These are phyloP conservation scores for Pelargonium hybrid DNA, from an alignment of 441 rosid species.

Conservation along the genomic window DNA sequence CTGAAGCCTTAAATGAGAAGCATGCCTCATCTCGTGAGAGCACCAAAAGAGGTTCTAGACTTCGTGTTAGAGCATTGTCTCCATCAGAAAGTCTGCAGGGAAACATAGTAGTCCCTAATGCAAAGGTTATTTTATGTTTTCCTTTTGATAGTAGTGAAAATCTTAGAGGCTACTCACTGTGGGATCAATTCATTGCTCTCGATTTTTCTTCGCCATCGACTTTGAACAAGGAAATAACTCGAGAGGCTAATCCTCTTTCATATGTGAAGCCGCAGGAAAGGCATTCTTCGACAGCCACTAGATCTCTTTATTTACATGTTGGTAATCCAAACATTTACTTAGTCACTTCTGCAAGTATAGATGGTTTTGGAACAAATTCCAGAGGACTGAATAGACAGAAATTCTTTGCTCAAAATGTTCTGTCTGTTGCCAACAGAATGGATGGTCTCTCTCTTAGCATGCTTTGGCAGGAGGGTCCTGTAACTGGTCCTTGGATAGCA, in stretches of 20 bases:
- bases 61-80: constrained; percentile 24
- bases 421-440: constrained; percentile 39
- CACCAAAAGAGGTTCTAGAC: constrained; percentile 30
- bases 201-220: constrained; percentile 45
- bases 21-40: constrained; percentile 20
- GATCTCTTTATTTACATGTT: constrained; percentile 45
- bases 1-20: constrained; percentile 21
- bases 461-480: constrained; percentile 70
- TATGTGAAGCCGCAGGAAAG: constrained; percentile 25
- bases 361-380: constrained; percentile 27
- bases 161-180: constrained; percentile 28
- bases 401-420: constrained; percentile 43
- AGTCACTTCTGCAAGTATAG: constrained; percentile 38
- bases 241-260: constrained; percentile 26
- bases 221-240: constrained; percentile 28
- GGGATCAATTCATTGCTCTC: constrained; percentile 62
- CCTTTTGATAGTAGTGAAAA: constrained; percentile 45
- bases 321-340: constrained; percentile 53
- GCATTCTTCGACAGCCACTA: constrained; percentile 31
- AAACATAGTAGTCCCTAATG: constrained; percentile 49
- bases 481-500: constrained; percentile 57
- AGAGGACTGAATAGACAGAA: constrained; percentile 23
- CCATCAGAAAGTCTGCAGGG: constrained; percentile 40
- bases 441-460: constrained; percentile 49
- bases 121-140: constrained; percentile 68